Conservation (phyloP, 2,329 filamentous ascomycete genomes). For the Coniochaeta ligniaria region DNA sequence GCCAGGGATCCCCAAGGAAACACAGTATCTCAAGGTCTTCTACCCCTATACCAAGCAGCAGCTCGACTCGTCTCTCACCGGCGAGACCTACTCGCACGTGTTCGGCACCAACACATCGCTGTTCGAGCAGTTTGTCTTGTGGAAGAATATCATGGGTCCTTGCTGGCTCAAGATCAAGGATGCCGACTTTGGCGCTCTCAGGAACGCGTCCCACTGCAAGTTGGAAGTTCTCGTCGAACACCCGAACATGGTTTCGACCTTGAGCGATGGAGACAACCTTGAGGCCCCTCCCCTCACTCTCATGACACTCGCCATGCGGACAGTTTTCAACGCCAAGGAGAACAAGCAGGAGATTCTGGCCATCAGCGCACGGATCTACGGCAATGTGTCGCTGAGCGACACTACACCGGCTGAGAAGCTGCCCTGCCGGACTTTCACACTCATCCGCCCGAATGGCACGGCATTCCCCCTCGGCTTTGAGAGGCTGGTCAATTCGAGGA, state of each 20-base stretch:
- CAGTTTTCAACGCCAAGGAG: conserved; percentile 78
- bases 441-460: conserved; percentile 73
- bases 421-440: conserved; percentile 82
- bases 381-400: conserved; percentile 79
- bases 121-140: conserved; percentile 96
- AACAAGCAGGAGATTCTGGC: conserved; percentile 96
- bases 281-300: conserved; percentile 83
- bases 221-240: conserved; percentile 78
- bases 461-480: conserved; percentile 86
- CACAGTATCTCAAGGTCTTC: conserved; percentile 88
- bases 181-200: conserved; percentile 74
- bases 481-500: conserved; percentile 60
- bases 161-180: conserved; percentile 92
- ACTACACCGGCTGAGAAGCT: conserved; percentile 84
- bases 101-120: conserved; percentile 91
- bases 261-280: conserved; percentile 72
- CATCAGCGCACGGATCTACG: conserved; percentile 87
- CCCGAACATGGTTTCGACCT: conserved; percentile 64
- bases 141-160: conserved; percentile 98
- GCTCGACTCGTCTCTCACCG: conserved; percentile 62
- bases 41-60: conserved; percentile 85
- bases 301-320: conserved; percentile 92
- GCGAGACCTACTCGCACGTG: conserved; percentile 87
- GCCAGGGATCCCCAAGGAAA: conserved; percentile 76
- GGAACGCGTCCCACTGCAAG: conserved; percentile 95